These are phyloP conservation scores for Vickermania ingenoplastis DNA, from an alignment of 208 protist genomes.

Conservation along the genomic window DNA sequence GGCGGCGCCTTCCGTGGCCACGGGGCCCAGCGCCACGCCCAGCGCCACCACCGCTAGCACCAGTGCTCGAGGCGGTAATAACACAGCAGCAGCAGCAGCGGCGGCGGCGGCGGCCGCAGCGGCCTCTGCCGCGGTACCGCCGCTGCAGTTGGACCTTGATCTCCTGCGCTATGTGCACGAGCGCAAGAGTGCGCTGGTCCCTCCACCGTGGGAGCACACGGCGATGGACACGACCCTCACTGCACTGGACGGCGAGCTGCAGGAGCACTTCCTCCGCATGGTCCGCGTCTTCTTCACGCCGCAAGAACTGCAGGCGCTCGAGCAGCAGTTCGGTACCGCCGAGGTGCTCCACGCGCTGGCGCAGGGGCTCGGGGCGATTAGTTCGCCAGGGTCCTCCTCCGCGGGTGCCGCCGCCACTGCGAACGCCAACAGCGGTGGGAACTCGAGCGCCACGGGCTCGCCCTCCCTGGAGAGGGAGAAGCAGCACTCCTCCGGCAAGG, in stretches of 20 bases:
- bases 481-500: not conserved
- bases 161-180: conserved; percentile 20
- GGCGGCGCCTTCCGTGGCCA: not conserved
- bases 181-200: conserved; percentile 31
- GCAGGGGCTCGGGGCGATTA: conserved; percentile 7
- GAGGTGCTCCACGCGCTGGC: conserved; percentile 24
- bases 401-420: not conserved
- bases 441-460: not conserved
- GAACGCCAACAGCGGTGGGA: not conserved
- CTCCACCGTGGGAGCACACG: conserved; percentile 40
- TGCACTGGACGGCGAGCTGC: not conserved
- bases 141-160: not conserved
- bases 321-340: conserved; percentile 32
- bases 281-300: conserved; percentile 30
- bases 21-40: not conserved
- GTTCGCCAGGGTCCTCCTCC: not conserved
- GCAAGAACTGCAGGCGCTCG: conserved; percentile 40
- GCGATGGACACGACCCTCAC: not conserved
- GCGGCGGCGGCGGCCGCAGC: too few species aligned
- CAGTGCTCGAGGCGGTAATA: too few species aligned
- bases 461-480: not conserved
- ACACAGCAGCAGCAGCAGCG: too few species aligned
- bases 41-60: not conserved
- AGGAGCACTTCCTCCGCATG: conserved; percentile 12
- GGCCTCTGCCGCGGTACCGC: conserved; percentile 1